Base-by-base conservation (phyloP, 768 basidiomycete species). In the Cystofilobasidium macerans region DNA sequence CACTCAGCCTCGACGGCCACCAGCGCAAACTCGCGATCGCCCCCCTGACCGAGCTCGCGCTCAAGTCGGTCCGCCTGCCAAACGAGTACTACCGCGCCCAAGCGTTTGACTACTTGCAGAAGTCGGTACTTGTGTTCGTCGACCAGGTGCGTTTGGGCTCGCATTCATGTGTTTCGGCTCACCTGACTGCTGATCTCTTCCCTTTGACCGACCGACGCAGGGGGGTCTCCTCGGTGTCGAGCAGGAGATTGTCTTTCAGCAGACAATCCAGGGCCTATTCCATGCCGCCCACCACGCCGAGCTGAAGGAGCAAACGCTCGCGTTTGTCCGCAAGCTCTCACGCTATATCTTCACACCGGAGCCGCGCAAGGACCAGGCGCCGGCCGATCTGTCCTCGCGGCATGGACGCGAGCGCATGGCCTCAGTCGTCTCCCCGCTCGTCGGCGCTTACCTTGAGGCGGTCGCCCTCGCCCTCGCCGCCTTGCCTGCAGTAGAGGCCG, bases 341-440 rank as follows among this genome's bases (percentile, higher is more conserved):
- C 82, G 80, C 57, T 80, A 83, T 57, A 78, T 92, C 56, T 89
- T 97, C 71, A 81, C 84, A 14, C 74, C 82, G 63, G 95, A 97
- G 74, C 80, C 91, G 26, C 65, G 71, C 11, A 71, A 74, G 20
- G 69, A 70, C 13, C 26, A n/a, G 11, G 30, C 47, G 32, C 24
- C 61, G 22, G 51, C 33, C 47, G 48, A 33, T n/a, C n/a, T n/a
- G 7, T 14, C 40, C 30, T 22, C 38, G 18, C 62, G 62, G 18
- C 48, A 54, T 16, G 22, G 28, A 13, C 40, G 65, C n/a, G 60
- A 66, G 8, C 43, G 58, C 36, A 43, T 54, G 32, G 26, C 26
- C 16, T 26, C 33, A 18, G 26, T 42, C 22, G 36, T 63, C 38
- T 62, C 67, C 5, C 30, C 56, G 14, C 43, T 68, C 32, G 40